Conservation (phyloP, 495 filamentous ascomycete genomes). For the Lophium mytilinum region DNA sequence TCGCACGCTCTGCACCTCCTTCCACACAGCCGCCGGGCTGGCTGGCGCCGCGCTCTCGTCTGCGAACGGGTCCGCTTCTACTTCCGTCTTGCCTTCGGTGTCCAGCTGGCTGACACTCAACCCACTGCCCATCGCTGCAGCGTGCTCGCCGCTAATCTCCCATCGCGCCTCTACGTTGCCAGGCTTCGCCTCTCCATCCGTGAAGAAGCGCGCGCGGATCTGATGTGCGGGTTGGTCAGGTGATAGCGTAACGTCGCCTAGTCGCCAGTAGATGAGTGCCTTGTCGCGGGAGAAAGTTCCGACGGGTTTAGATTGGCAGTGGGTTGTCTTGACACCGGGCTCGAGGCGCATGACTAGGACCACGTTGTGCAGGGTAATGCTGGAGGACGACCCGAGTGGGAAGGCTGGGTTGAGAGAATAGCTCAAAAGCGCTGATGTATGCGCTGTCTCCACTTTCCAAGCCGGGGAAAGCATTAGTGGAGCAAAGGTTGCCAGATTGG, state of each 20-base stretch:
- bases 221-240: slow-evolving; percentile 46
- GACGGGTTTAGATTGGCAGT: slow-evolving; percentile 63
- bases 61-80: slow-evolving; percentile 56
- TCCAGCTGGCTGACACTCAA: slow-evolving; percentile 50
- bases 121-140: slow-evolving; percentile 45
- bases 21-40: slow-evolving; percentile 51
- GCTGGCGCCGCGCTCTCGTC: slow-evolving; percentile 35
- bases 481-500: slow-evolving; percentile 54
- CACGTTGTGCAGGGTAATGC: slow-evolving; percentile 68
- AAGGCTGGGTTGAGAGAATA: slow-evolving; percentile 81
- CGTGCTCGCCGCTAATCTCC: slow-evolving; percentile 54
- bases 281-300: slow-evolving; percentile 81
- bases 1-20: slow-evolving; percentile 59
- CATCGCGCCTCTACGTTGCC: slow-evolving; percentile 75
- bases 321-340: slow-evolving; percentile 45
- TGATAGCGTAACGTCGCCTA: slow-evolving; percentile 70
- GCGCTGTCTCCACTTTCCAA: slow-evolving; percentile 77
- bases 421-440: slow-evolving; percentile 72
- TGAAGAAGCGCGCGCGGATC: slow-evolving; percentile 71
- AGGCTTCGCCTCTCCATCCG: slow-evolving; percentile 66
- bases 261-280: slow-evolving; percentile 78
- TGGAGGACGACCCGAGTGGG: slow-evolving; percentile 29
- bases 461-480: slow-evolving; percentile 70
- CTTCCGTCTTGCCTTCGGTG: slow-evolving; percentile 35
- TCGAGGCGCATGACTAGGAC: slow-evolving; percentile 76